Evolutionary conservation across 192 early-diverging fungal genomes (phyloP), one percentile per base, ranked within the genome.

Genomic region (Paraglomus occultum): DNA sequence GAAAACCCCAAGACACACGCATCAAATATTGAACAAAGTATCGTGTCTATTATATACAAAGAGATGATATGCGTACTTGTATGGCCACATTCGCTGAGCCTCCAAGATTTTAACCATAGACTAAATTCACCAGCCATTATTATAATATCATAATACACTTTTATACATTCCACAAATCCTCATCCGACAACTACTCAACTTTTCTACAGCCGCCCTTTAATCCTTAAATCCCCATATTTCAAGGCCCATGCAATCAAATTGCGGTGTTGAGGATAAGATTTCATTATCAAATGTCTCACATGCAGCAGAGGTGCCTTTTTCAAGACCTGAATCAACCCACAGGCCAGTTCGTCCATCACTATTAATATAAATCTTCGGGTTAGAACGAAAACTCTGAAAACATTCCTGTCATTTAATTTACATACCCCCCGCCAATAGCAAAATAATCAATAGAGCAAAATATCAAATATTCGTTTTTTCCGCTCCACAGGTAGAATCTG

Each of bases 211-310:
- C n/a, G n/a, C n/a, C 31, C 31, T 55, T 57, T 22, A 64, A 64
- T 64, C 49, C 20, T 49, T 64, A 22, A 69, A 69, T 12, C 67
- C 67, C 67, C 67, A 69, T 45, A 69, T 31, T 69, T 69, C 67
- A 31, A 69, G 46, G 7, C 67, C 67, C 18, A 69, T 22, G 39
- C 67, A 69, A 15, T 57, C 53, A 22, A 69, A 69, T 3, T 53
- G 43, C 0, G 67, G 53, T 46, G 73, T 67, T 2, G 73, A 64
- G 38, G 79, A 85, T 47, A 90, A 73, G 8, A 83, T 77, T 46
- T 92, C 87, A 63, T 92, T 92, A 67, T 89, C 87, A 77, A 89
- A 92, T 8, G 91, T 91, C 8, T 83, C 84, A 64, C 90, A 92
- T 43, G 75, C 72, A 11, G 82, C 82, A 1, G 88, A 87, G 67